Conservation (phyloP, 2,329 filamentous ascomycete species). For the Magnaporthiopsis rhizophila region DNA sequence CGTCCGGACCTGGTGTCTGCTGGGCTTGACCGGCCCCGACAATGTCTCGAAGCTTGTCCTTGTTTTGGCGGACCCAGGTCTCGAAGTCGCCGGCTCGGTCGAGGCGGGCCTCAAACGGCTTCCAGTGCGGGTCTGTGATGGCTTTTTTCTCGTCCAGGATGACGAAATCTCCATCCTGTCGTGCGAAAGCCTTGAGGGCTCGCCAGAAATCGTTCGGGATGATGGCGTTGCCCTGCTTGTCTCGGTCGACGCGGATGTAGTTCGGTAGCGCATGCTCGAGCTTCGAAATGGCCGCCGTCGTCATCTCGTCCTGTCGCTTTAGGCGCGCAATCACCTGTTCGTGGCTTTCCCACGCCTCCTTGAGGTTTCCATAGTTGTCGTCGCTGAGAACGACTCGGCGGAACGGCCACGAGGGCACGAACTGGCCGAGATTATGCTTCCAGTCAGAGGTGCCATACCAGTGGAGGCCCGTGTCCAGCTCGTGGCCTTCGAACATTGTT, state of each 20-base stretch:
- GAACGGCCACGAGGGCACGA: slow-evolving; percentile 15
- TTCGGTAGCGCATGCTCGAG: slow-evolving; percentile 46
- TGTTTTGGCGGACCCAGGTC: slow-evolving; percentile 44
- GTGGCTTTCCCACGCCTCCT: slow-evolving; percentile 15
- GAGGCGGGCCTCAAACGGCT: slow-evolving; percentile 34
- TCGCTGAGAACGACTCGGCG: slow-evolving; percentile 16
- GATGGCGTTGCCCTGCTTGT: slow-evolving; percentile 41
- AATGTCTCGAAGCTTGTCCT: slow-evolving; percentile 21
- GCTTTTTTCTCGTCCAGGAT: slow-evolving; percentile 33
- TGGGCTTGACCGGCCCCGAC: slow-evolving; percentile 15
- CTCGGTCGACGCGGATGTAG: slow-evolving; percentile 45
- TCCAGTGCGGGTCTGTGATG: slow-evolving; percentile 39
- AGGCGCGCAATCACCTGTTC: slow-evolving; percentile 19
- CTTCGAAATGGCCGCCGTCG: slow-evolving; percentile 30
- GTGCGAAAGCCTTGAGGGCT: slow-evolving; percentile 49
- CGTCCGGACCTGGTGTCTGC: slow-evolving; percentile 22
- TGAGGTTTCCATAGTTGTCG: slow-evolving; percentile 17
- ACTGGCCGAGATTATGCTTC: slow-evolving; percentile 15
- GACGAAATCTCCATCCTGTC: slow-evolving; percentile 37
- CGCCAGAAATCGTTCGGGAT: slow-evolving; percentile 58
- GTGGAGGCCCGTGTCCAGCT: slow-evolving; percentile 15
- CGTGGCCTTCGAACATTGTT: slow-evolving; percentile 13
- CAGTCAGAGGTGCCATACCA: slow-evolving; percentile 17
- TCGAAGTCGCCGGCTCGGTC: slow-evolving; percentile 23
- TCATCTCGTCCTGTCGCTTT: slow-evolving; percentile 22